A percentile compares a stretch with the other conserved stretches of the same genome.
phyloP scores from a whole-genome alignment of 768 basidiomycete genomes.

The Candolleomyces eurysporus region DNA sequence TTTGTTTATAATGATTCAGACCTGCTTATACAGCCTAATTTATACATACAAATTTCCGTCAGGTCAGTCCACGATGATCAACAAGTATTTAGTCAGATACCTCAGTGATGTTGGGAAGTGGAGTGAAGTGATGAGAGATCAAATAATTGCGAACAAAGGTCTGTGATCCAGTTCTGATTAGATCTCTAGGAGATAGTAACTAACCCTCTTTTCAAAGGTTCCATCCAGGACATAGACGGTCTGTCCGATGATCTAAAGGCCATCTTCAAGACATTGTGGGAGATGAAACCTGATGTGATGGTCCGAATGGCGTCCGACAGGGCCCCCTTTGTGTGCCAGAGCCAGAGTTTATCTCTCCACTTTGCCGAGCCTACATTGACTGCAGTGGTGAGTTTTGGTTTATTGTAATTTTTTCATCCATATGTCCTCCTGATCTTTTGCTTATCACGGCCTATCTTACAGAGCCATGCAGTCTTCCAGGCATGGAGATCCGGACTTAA shows the following conservation, averaged over 20 bases:
- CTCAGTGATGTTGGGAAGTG: background rate
- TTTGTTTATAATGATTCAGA: too few species aligned
- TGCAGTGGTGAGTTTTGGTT: background rate
- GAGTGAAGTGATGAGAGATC: constrained; percentile 29
- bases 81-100: too few species aligned
- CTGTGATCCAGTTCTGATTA: background rate
- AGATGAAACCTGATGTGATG: background rate
- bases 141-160: background rate
- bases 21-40: background rate
- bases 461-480: background rate
- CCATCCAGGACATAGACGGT: background rate
- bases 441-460: background rate
- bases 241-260: background rate
- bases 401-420: background rate
- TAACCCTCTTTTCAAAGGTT: too few species aligned
- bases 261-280: background rate
- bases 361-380: background rate
- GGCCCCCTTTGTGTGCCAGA: background rate
- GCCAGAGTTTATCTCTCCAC: background rate
- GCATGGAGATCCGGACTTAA: background rate
- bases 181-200: too few species aligned
- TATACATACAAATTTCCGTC: background rate
- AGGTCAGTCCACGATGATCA: constrained; percentile 52
- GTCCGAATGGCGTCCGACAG: background rate
- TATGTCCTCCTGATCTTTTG: background rate